Base-by-base conservation (phyloP, 306 rosid species). In the Castanea sativa region DNA sequence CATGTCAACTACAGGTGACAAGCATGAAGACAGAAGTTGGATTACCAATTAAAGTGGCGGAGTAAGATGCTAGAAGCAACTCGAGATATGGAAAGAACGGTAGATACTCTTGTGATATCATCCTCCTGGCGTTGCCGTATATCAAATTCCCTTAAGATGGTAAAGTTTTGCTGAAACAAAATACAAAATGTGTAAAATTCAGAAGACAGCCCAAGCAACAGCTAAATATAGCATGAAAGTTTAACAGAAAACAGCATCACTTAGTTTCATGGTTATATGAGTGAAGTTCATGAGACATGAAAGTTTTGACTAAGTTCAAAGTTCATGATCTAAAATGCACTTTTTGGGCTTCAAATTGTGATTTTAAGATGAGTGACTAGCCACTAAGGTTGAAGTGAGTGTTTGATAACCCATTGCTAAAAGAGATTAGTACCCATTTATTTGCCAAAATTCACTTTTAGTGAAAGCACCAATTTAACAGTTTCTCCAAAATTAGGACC, bases 11-110 rank as follows among this genome's bases (percentile, higher is more conserved):
- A 30, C 9, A 18, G 23, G 43, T 32, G 71, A 32, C 43, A 64
- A 64, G 59, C 58, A 51, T 16, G 16, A 51, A 49, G n/a, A 53
- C 29, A 30, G 14, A 25, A 41, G 29, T 53, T 30, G 8, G 38
- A 8, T 53, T 72, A 88, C 91, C 97, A 93, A 79, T 87, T 88
- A 73, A 86, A 88, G 81, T 89, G 87, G 53, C 94, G 94, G 78
- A 93, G 94, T 55, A 89, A 72, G 75, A 85, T 83, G 86, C 85
- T 85, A 1, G 97, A 88, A 33, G 91, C 78, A 68, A 89, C 88
- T 33, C 78, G 84, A 10, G 94, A 63, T 74, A 91, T 84, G 4
- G 88, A 91, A 74, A 93, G 92, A 76, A 87, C 91, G 0, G 87
- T 29, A 10, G 92, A 87, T 41, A 93, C 89, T 71, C 91, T 83